Base-by-base conservation (phyloP, 305 asterid genomes). In the Fraxinus greggii region DNA sequence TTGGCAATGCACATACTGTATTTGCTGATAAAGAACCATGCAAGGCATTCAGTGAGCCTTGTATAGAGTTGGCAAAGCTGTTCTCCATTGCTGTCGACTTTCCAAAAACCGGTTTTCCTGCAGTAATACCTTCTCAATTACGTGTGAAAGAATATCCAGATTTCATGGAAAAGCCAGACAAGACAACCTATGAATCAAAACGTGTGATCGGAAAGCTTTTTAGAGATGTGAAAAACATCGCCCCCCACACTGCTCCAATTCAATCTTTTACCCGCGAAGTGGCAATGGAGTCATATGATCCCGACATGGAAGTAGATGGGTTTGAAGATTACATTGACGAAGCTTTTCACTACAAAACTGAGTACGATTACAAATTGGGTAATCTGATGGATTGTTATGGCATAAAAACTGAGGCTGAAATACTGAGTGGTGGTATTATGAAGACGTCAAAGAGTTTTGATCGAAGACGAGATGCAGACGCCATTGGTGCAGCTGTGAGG, bases 161-260 rank as follows among this genome's bases (percentile, higher is more conserved):
- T 84, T 95, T 94, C 90, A 94, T 95, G 99, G 99, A 94, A 29
- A 95, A 95, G 86, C 87, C 90, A 7, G 98, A 94, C 87, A 93
- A 92, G 88, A 3, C 84, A 1, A 86, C 83, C 5, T 94, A 96
- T 26, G 74, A 1, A 63, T 96, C 98, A 0, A 1, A 65, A n/a
- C 84, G 88, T 63, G 88, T 94, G 65, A 93, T 95, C 3, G 99
- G 99, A 65, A 95, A 91, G 85, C 98, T 95, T 77, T 94, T 75
- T 79, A 77, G 95, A 76, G 91, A 87, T 83, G 97, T 96, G 9
- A 93, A 85, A 77, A 89, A 88, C 19, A 90, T 86, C 0, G 84
- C 93, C 70, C 93, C 94, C 1, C 75, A 79, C 63, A 36, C 88
- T 0, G n/a, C 86, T 86, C 72, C 87, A 26, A 26, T 83, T 78